Base-by-base conservation (phyloP, 805 yeast genomes). In the Ogataea neopini region DNA sequence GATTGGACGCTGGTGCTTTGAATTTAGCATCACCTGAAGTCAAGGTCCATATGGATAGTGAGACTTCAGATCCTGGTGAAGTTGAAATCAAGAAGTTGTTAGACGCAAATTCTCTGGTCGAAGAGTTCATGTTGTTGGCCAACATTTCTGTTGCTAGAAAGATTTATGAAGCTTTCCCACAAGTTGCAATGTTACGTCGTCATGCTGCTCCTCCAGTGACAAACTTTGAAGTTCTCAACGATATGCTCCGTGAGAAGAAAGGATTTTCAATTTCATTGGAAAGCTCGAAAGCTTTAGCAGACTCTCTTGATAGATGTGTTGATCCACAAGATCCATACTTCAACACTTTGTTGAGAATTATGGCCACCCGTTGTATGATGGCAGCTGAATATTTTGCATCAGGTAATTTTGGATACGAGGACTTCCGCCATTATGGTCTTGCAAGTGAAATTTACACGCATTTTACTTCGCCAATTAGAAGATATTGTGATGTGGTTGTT, bases 291-390 rank as follows among this genome's bases (percentile, higher is more conserved):
- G 87, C 96, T 0, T 76, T 94, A 38, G 98, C 99, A 1, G 96
- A 91, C 60, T 90, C 97, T 15, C 74, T 94, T 43, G 99, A 94
- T 64, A 76, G 88, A 48, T 89, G 97, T 68, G 80, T 72, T 28
- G 98, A 92, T 66, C 79, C 83, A 19, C 62, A 79, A 0, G 98
- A 94, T 66, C 85, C 91, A 6, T 94, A 88, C 63, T 89, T 94
- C 77, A 94, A 94, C 68, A 94, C 97, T 0, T 75, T 94, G 58
- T 75, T 92, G 6, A 83, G 99, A 67, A 94, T 94, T 55, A 86
- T 94, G 96, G 94, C 97, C 6, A 94, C 99, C 0, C 79, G 99
- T 60, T 92, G 98, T 70, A 94, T 94, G 99, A 88, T 90, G 86
- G 96, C 99, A 1, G 99, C 99, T 1, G 97, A 92, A 64, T 94